A percentile compares a stretch with the other conserved stretches of the same genome.
phyloP scores from a whole-genome alignment of 2,329 filamentous ascomycete genomes.

The Aspergillus aculeatus region DNA sequence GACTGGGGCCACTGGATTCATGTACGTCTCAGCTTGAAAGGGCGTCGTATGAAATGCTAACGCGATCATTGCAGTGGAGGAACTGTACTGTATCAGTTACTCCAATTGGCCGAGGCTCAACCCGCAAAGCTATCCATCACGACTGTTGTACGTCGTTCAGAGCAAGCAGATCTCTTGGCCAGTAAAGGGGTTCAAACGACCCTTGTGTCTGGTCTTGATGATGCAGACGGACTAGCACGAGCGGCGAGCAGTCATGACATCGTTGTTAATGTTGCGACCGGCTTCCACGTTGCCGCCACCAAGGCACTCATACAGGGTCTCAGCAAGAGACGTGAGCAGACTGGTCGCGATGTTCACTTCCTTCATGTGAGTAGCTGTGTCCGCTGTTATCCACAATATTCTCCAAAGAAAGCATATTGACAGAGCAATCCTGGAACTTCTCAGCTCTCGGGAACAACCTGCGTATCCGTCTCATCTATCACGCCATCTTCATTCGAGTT shows the following conservation, averaged over 20 bases:
- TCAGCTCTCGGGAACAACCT: conserved; percentile 13
- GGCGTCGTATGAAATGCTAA: background rate
- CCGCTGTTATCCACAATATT: too few species aligned
- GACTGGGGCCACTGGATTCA: conserved; percentile 5
- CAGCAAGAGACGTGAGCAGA: conserved; percentile 36
- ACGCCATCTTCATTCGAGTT: conserved; percentile 30
- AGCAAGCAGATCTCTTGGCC: background rate
- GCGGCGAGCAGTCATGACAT: conserved; percentile 25
- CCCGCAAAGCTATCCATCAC: background rate
- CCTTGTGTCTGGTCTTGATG: conserved; percentile 17
- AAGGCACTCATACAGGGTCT: conserved; percentile 47
- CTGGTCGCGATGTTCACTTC: conserved; percentile 37
- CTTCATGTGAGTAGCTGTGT: conserved; percentile 36
- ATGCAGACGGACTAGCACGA: conserved; percentile 8
- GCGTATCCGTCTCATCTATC: conserved; percentile 43
- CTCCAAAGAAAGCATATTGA: too few species aligned
- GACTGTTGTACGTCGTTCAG: background rate
- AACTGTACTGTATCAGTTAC: background rate
- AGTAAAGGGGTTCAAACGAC: conserved; percentile 9
- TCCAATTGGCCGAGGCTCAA: background rate
- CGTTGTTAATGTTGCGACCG: conserved; percentile 47
- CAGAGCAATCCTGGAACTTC: too few species aligned
- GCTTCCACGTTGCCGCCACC: conserved; percentile 40
- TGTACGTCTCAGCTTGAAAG: background rate
- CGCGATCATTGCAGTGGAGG: background rate